Conservation (phyloP, 2,329 filamentous ascomycete species). For the Aureobasidium sp. region DNA sequence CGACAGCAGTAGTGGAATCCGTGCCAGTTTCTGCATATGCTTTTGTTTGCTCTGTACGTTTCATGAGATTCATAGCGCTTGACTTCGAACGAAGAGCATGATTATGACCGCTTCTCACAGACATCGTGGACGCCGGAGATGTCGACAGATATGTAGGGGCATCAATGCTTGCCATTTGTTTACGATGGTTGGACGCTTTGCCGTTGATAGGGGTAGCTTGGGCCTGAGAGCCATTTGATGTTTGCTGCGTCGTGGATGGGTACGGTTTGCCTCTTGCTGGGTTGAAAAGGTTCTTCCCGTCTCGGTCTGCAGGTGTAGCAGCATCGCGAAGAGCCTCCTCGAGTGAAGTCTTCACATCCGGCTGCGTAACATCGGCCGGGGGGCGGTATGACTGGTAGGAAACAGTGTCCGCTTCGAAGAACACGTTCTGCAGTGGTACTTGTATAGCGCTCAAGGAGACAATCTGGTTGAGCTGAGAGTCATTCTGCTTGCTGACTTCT, state of each 20-base stretch:
- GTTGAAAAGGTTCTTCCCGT: not conserved
- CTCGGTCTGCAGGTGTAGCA: slow-evolving; percentile 50
- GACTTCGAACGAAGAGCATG: slow-evolving; percentile 38
- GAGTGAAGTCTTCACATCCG: slow-evolving; percentile 50
- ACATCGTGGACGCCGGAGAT: slow-evolving; percentile 26
- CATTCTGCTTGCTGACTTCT: slow-evolving; percentile 31
- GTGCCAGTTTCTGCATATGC: slow-evolving; percentile 57
- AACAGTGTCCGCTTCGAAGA: slow-evolving; percentile 72
- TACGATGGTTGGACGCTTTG: not conserved
- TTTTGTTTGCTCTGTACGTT: slow-evolving; percentile 49
- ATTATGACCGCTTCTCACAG: slow-evolving; percentile 23
- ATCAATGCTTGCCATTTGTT: slow-evolving; percentile 6
- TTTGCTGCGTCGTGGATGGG: slow-evolving; percentile 2
- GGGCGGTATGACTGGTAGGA: slow-evolving; percentile 32
- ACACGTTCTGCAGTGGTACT: slow-evolving; percentile 77
- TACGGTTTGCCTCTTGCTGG: slow-evolving; percentile 1
- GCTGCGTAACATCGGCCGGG: not conserved
- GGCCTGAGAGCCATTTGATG: not conserved
- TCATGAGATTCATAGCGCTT: slow-evolving; percentile 53
- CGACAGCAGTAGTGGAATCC: slow-evolving; percentile 55
- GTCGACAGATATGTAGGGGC: slow-evolving; percentile 25
- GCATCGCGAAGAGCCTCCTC: slow-evolving; percentile 87
- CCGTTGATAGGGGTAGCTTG: not conserved
- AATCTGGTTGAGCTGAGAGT: slow-evolving; percentile 55
- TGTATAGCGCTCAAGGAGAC: slow-evolving; percentile 66